Evolutionary conservation across 1,284 basidiomycete species (phyloP), one percentile per base, ranked within the genome.

Genomic region (Sanghuangporus sanghuang): DNA sequence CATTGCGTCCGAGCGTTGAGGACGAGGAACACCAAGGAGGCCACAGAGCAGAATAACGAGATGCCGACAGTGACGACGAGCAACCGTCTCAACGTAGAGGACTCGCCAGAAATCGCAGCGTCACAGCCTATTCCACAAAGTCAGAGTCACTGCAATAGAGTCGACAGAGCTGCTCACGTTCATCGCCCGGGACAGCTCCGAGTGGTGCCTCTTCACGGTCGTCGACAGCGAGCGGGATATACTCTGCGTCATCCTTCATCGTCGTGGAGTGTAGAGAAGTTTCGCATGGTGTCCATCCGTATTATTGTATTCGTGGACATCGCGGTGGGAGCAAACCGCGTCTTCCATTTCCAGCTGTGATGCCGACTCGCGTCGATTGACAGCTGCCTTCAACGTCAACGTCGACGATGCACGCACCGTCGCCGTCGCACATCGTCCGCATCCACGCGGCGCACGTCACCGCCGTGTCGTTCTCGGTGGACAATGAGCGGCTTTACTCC

Each of bases 401-500:
- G 16, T 46, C 62, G 42, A 52, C 62, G 16, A 59, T 59, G 58
- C 54, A 62, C 23, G 58, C 64, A 7, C 64, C 64, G 11, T 59
- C 58, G 23, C 64, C 64, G 38, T 54, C 64, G 14, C 79, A 80
- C 68, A 72, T 81, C 46, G 72, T 82, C 2, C 75, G 81, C 7
- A 70, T 73, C 0, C 81, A 82, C 68, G 68, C 71, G 3, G 67
- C 75, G 0, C 74, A 79, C 21, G 69, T 83, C 6, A 73, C 76
- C 38, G 68, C 68, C 8, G 66, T 78, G 40, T 67, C 68, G 4
- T 77, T 80, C 68, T 89, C 90, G 0, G 68, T 76, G 5, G 84
- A 89, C 71, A 92, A 93, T 71, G 84, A 88, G 66, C 77, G 89
- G 14, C 77, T 96, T 3, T 93, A 92, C 73, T 89, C 93, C 1